A percentile compares a stretch with the other conserved stretches of the same genome.
These are phyloP conservation scores for Paramarasmius palmivorus DNA, from an alignment of 1,284 basidiomycete genomes.

Conservation along the genomic window DNA sequence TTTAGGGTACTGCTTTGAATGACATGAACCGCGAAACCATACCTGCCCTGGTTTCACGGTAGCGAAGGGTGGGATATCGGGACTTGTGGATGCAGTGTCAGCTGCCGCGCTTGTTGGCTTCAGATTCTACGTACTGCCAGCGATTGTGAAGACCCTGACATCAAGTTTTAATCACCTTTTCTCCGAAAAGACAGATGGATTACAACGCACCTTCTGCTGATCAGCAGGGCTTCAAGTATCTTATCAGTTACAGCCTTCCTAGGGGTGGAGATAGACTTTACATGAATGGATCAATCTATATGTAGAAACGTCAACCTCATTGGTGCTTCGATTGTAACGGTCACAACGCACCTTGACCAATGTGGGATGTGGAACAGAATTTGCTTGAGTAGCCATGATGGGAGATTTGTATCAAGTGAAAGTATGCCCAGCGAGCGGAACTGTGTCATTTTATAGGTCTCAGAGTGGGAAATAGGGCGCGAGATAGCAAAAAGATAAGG, in stretches of 20 bases:
- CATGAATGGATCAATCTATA: slow-evolving; percentile 63
- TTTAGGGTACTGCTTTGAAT: neutral
- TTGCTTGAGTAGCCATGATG: slow-evolving; percentile 56
- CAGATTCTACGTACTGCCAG: slow-evolving; percentile 59
- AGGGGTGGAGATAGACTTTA: slow-evolving; percentile 25
- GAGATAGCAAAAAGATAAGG: too few relatives aligned
- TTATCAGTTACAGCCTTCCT: neutral
- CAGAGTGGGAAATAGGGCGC: too few relatives aligned
- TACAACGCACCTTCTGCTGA: slow-evolving; percentile 54
- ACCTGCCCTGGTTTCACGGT: slow-evolving; percentile 70
- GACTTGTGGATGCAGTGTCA: slow-evolving; percentile 38
- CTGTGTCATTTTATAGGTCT: neutral
- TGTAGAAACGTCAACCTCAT: neutral
- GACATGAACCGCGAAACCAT: slow-evolving; percentile 12
- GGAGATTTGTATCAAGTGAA: neutral
- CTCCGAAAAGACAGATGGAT: neutral
- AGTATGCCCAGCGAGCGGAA: neutral
- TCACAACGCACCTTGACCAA: slow-evolving; percentile 41
- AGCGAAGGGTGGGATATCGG: slow-evolving; percentile 65
- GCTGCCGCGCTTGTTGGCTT: neutral
- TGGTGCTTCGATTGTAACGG: neutral
- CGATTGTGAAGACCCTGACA: slow-evolving; percentile 66
- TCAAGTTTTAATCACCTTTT: neutral
- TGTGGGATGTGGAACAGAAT: slow-evolving; percentile 57
- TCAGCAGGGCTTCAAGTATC: slow-evolving; percentile 49